Conservation (phyloP, 1,284 basidiomycete genomes). For the Ustilago crameri region DNA sequence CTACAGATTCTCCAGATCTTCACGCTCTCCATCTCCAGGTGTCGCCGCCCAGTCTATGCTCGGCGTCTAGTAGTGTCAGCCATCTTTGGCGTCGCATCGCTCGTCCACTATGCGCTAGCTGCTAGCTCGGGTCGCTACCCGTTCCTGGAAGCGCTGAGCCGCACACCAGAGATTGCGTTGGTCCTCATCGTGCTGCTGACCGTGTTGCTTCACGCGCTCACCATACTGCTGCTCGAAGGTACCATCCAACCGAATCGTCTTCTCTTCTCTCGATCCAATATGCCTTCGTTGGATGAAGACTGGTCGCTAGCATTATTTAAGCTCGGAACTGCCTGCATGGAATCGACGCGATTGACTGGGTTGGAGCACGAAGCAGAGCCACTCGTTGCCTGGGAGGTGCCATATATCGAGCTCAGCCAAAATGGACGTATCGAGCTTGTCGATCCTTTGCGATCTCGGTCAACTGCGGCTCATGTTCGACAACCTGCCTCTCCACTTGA, state of each 20-base stretch:
- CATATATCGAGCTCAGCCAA: conserved; percentile 58
- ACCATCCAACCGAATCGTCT: conserved; percentile 42
- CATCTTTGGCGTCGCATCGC: conserved; percentile 45
- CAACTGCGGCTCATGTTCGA: not conserved
- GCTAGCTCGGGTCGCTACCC: conserved; percentile 47
- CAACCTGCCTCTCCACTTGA: not conserved
- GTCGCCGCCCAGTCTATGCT: conserved; percentile 33
- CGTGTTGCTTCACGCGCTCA: conserved; percentile 54
- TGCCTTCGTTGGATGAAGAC: conserved; percentile 57
- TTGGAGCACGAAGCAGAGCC: conserved; percentile 53
- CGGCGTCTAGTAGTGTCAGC: conserved; percentile 53
- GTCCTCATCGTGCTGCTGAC: conserved; percentile 55
- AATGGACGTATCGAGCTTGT: conserved; percentile 37
- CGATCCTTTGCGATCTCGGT: conserved; percentile 11
- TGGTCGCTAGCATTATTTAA: conserved; percentile 62
- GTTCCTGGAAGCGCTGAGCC: conserved; percentile 55
- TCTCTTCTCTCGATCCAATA: conserved; percentile 46
- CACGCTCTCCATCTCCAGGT: conserved; percentile 30
- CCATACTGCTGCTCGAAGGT: conserved; percentile 57
- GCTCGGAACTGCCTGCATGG: conserved; percentile 62
- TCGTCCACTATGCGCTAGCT: conserved; percentile 53
- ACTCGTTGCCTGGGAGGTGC: conserved; percentile 43
- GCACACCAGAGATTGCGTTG: conserved; percentile 52
- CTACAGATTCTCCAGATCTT: conserved; percentile 57
- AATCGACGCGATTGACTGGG: conserved; percentile 60